Evolutionary conservation across 306 rosid genomes (phyloP).

Genomic region (Begonia loranthoides): DNA sequence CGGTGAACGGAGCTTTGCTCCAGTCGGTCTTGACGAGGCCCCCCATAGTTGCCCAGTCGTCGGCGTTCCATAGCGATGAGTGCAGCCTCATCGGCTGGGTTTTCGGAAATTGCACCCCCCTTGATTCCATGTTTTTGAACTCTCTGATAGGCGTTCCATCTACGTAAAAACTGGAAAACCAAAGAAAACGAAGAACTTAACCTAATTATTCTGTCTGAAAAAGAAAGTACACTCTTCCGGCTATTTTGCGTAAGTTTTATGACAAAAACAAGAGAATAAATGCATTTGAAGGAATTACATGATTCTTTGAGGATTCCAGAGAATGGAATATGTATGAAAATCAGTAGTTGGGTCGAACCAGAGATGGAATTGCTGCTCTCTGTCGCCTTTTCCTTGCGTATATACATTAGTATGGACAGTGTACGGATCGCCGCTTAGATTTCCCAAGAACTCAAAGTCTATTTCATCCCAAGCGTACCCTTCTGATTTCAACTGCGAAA

Average conservation of each 20-base stretch:
- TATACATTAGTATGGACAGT: conserved; percentile 55
- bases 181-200: background rate
- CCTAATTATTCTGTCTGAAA: background rate
- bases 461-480: conserved; percentile 64
- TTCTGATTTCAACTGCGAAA: conserved; percentile 39
- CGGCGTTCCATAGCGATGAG: conserved; percentile 67
- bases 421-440: conserved; percentile 60
- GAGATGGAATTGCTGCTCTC: conserved; percentile 62
- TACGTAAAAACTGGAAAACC: conserved; percentile 37
- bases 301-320: conserved; percentile 48
- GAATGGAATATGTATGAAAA: conserved; percentile 57
- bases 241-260: too few species aligned
- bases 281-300: conserved; percentile 19
- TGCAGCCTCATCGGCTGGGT: conserved; percentile 54
- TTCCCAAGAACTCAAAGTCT: conserved; percentile 64
- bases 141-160: conserved; percentile 62
- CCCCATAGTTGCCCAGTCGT: conserved; percentile 80
- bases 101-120: conserved; percentile 54
- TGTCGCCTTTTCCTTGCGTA: conserved; percentile 60
- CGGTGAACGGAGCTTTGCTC: conserved; percentile 57
- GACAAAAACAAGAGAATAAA: background rate
- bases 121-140: conserved; percentile 48
- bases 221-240: too few species aligned
- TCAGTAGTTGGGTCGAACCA: conserved; percentile 77
- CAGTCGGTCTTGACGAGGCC: conserved; percentile 63